phyloP scores from a whole-genome alignment of 257 asterid species.

The Phtheirospermum japonicum region DNA sequence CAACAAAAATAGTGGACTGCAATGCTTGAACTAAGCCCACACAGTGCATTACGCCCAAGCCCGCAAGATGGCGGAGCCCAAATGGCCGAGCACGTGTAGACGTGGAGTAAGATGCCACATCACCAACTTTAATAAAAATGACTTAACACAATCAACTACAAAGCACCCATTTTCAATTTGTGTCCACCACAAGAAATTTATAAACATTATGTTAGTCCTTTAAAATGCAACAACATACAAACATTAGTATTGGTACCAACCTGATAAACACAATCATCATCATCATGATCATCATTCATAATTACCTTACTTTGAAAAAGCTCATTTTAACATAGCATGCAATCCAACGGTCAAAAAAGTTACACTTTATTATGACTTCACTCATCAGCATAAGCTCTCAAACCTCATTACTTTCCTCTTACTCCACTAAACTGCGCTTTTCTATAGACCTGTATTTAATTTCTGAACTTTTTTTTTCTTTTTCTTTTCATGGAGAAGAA shows the following conservation, averaged over 20 bases:
- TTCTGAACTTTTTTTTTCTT: not conserved
- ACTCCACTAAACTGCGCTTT: constrained; percentile 7
- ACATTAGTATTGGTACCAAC: not conserved
- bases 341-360: constrained; percentile 43
- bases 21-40: too few species aligned
- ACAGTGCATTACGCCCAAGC: too few species aligned
- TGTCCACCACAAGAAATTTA: too few species aligned
- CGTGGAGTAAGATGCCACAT: too few species aligned
- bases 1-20: too few species aligned
- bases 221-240: not conserved
- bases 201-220: too few species aligned
- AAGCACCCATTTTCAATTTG: too few species aligned
- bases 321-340: constrained; percentile 38
- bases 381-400: constrained; percentile 48
- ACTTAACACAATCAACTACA: too few species aligned
- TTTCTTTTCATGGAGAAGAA: constrained; percentile 54
- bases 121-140: too few species aligned
- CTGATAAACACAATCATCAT: constrained; percentile 14
- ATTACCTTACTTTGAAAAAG: constrained; percentile 23
- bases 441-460: constrained; percentile 8
- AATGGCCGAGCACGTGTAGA: too few species aligned
- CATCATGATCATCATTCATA: constrained; percentile 41
- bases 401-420: constrained; percentile 24
- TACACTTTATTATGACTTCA: constrained; percentile 43
- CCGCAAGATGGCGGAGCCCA: too few species aligned